Percentiles rank a stretch among this genome's conserved stretches.
Evolutionary conservation across 106 monocot genomes (phyloP).

Genomic region (Cymbidium sinense): DNA sequence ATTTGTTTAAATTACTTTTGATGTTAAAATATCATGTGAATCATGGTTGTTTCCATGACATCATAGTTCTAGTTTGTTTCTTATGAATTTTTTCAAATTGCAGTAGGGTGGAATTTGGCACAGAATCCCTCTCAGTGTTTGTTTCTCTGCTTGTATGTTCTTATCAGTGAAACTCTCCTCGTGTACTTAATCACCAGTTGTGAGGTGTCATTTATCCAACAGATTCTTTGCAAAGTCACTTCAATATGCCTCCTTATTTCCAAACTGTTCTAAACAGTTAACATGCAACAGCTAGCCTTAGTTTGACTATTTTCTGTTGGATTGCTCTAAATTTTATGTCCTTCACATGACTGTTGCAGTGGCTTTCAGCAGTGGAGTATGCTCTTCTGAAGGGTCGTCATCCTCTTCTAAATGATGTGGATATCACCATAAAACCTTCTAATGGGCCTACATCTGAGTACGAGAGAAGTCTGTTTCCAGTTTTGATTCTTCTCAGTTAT

Average conservation of each 20-base stretch:
- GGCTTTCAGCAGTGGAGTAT: conserved; percentile 93
- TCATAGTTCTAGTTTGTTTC: not conserved
- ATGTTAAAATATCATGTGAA: conserved; percentile 1
- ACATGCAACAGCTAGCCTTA: not conserved
- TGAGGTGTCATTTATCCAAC: not conserved
- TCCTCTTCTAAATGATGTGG: conserved; percentile 84
- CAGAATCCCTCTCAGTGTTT: not conserved
- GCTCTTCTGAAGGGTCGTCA: conserved; percentile 88
- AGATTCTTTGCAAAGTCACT: not conserved
- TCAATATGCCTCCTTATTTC: not conserved
- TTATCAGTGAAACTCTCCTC: not conserved
- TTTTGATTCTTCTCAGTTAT: conserved; percentile 18
- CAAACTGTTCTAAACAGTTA: not conserved
- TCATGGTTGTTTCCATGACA: not conserved
- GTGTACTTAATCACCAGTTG: not conserved
- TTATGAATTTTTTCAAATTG: not conserved
- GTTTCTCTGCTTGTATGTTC: not conserved
- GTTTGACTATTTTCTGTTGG: not conserved
- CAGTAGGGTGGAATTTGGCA: not conserved
- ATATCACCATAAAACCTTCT: conserved; percentile 60
- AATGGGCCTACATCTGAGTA: conserved; percentile 38
- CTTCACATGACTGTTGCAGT: conserved; percentile 45
- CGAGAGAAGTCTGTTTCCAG: conserved; percentile 9
- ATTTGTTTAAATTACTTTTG: not conserved
- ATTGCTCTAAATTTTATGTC: not conserved